Evolutionary conservation across 2,329 filamentous ascomycete species (phyloP).

Genomic region (Microascus cirrosus): DNA sequence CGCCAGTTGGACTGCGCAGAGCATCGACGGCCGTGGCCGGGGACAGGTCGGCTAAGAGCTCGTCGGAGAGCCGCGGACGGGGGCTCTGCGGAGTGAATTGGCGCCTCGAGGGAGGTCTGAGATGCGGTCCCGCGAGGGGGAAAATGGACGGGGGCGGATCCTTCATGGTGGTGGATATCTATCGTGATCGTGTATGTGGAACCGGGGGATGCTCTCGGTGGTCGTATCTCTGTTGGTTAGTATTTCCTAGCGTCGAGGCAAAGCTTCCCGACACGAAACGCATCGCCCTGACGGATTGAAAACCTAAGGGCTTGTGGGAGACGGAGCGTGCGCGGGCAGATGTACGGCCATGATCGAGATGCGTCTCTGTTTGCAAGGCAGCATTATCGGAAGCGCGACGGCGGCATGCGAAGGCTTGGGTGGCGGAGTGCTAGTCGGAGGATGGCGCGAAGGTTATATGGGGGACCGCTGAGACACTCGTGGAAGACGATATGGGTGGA

Average conservation of each 20-base stretch:
- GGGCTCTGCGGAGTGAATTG: constrained; percentile 29
- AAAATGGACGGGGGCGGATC: constrained; percentile 21
- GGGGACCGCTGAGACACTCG: not conserved
- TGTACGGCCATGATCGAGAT: not conserved
- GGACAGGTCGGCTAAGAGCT: constrained; percentile 49
- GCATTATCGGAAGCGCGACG: not conserved
- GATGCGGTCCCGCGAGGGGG: constrained; percentile 22
- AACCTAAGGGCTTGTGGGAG: not conserved
- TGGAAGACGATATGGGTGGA: not conserved
- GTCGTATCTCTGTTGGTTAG: not conserved
- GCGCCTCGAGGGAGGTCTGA: constrained; percentile 22
- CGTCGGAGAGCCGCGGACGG: constrained; percentile 37
- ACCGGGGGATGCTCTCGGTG: not conserved
- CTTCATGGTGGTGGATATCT: constrained; percentile 16
- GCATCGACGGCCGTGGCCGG: constrained; percentile 50
- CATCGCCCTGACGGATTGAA: not conserved
- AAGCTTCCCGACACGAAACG: not conserved
- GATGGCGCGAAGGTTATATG: not conserved
- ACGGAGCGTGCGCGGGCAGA: not conserved
- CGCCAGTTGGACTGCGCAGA: constrained; percentile 40
- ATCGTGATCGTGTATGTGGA: not conserved
- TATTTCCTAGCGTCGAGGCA: not conserved
- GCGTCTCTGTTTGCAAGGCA: not conserved
- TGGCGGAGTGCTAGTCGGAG: not conserved
- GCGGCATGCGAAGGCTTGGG: not conserved